Percentiles rank a stretch among this genome's conserved stretches.
These are phyloP conservation scores for Diaporthe sp. DNA, from an alignment of 2,329 filamentous ascomycete species.

Conservation along the genomic window DNA sequence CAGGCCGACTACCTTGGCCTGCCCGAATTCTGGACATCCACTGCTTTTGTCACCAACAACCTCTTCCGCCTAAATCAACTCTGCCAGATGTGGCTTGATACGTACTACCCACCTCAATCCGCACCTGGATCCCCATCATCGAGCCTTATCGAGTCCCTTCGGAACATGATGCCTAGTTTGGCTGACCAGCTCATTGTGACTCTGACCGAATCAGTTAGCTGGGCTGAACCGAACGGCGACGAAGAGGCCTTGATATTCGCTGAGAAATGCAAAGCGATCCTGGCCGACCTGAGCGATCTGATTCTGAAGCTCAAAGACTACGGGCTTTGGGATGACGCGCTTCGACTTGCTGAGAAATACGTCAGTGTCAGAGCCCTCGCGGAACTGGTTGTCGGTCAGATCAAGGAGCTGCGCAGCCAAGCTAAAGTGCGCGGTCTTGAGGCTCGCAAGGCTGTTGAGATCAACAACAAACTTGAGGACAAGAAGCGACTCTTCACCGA, in stretches of 20 bases:
- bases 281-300: slow-evolving; percentile 52
- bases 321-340: slow-evolving; percentile 69
- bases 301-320: slow-evolving; percentile 67
- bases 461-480: slow-evolving; percentile 59
- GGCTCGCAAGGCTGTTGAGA: slow-evolving; percentile 53
- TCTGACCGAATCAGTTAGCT: slow-evolving; percentile 66
- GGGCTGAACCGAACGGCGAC: slow-evolving; percentile 61
- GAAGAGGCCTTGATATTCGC: slow-evolving; percentile 64
- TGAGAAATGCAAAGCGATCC: slow-evolving; percentile 58
- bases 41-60: slow-evolving; percentile 72
- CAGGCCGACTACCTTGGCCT: slow-evolving; percentile 75
- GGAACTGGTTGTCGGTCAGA: slow-evolving; percentile 67
- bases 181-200: slow-evolving; percentile 69
- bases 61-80: slow-evolving; percentile 72
- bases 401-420: slow-evolving; percentile 57
- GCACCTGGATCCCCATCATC: slow-evolving; percentile 50
- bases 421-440: slow-evolving; percentile 50
- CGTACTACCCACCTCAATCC: slow-evolving; percentile 53
- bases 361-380: slow-evolving; percentile 68
- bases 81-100: slow-evolving; percentile 67
- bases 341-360: slow-evolving; percentile 71
- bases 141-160: slow-evolving; percentile 60
- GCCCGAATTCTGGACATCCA: slow-evolving; percentile 89
- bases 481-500: slow-evolving; percentile 62
- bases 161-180: slow-evolving; percentile 62